Evolutionary conservation across 441 rosid genomes (phyloP).

Genomic region (Syzygium syzygioides): DNA sequence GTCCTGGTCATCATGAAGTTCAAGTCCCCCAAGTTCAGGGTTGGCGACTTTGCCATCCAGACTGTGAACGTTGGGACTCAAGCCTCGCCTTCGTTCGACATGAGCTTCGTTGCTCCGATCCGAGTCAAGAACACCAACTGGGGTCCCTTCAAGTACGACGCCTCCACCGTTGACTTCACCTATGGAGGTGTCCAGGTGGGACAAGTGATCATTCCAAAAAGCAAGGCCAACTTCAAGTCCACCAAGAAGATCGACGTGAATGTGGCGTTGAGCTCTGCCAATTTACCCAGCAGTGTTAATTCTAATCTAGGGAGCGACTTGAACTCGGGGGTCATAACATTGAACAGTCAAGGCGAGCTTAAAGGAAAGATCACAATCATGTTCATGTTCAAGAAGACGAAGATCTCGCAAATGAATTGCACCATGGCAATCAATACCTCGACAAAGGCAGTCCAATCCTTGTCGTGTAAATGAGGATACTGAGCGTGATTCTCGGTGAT

Average conservation of each 20-base stretch:
- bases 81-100: neutral
- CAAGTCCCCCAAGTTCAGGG: neutral
- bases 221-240: conserved; percentile 5
- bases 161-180: conserved; percentile 3
- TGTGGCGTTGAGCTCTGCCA: neutral
- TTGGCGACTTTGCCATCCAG: neutral
- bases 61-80: neutral
- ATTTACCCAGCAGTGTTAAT: neutral
- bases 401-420: neutral
- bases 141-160: conserved; percentile 9
- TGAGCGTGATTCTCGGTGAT: neutral
- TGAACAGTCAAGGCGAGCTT: neutral
- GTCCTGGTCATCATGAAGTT: neutral
- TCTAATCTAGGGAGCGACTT: neutral
- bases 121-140: neutral
- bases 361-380: neutral
- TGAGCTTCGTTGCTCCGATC: neutral
- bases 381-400: neutral
- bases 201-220: conserved; percentile 1
- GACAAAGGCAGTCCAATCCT: neutral
- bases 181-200: conserved; percentile 3
- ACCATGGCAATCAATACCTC: neutral
- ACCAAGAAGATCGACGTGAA: conserved; percentile 5
- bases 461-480: neutral
- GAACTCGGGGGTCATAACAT: neutral